Conservation (phyloP, 1,284 basidiomycete genomes). For the Phellopilus nigrolimitatus region DNA sequence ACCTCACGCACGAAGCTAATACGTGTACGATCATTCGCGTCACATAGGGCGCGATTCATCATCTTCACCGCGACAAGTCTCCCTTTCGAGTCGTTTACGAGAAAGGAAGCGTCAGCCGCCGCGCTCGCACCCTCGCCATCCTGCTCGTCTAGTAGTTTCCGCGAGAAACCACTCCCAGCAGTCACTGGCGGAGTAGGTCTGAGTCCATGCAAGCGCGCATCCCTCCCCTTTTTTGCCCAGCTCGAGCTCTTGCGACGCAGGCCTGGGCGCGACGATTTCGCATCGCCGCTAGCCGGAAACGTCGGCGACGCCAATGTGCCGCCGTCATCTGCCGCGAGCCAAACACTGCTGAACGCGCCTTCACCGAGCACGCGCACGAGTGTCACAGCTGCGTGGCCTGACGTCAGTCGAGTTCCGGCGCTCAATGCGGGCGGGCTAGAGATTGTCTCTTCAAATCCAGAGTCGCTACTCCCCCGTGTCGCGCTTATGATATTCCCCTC, state of each 20-base stretch:
- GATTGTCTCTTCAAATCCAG: constrained; percentile 21
- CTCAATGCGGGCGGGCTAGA: constrained; percentile 4
- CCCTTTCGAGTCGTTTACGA: constrained; percentile 24
- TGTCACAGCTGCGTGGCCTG: constrained; percentile 26
- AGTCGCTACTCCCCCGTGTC: constrained; percentile 11
- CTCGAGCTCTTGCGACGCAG: constrained; percentile 23
- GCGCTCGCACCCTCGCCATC: constrained; percentile 21
- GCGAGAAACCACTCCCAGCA: background rate
- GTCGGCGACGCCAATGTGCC: constrained; percentile 28
- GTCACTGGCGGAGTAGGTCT: background rate
- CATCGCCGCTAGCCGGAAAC: background rate
- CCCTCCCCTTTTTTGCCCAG: constrained; percentile 22
- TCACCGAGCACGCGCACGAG: constrained; percentile 60
- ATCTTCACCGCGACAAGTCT: constrained; percentile 81
- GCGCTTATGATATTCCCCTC: constrained; percentile 12
- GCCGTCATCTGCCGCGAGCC: constrained; percentile 58
- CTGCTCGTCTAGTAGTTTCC: constrained; percentile 17
- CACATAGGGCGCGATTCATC: constrained; percentile 57
- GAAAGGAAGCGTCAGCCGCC: constrained; percentile 8
- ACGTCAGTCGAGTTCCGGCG: constrained; percentile 1
- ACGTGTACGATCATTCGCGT: constrained; percentile 62
- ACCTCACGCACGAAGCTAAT: constrained; percentile 87
- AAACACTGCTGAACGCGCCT: constrained; percentile 75
- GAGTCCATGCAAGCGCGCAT: constrained; percentile 19
- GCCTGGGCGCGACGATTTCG: background rate